A percentile compares a stretch with the other conserved stretches of the same genome.
phyloP scores from a whole-genome alignment of 345 rosid species.

The Eutrema yunnanense region DNA sequence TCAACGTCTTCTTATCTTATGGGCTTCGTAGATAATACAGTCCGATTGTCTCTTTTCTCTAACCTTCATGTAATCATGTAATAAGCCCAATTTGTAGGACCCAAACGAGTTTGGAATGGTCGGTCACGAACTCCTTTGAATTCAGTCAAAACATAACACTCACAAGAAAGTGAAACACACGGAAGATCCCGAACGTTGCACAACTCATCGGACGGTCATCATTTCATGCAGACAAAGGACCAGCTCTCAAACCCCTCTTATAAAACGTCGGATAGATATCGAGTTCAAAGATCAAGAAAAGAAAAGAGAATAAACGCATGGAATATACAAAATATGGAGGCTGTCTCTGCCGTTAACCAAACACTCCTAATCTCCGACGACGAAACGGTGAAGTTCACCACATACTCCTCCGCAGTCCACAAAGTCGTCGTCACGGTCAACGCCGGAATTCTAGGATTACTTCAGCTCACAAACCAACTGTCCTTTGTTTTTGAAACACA shows the following conservation, averaged over 20 bases:
- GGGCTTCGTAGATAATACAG: too few relatives aligned
- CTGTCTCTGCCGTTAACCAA: not conserved
- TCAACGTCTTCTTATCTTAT: too few relatives aligned
- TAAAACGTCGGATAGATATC: not conserved
- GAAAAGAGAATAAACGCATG: not conserved
- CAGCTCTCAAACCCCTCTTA: not conserved
- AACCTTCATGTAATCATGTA: too few relatives aligned
- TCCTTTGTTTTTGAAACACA: constrained; percentile 14
- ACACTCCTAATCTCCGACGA: not conserved
- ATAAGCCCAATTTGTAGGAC: too few relatives aligned
- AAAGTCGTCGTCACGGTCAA: constrained; percentile 11
- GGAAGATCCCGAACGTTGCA: not conserved
- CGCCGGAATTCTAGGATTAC: constrained; percentile 14
- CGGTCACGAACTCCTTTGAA: too few relatives aligned
- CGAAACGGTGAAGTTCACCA: not conserved
- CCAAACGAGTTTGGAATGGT: too few relatives aligned
- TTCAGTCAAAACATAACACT: too few relatives aligned
- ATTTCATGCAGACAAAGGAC: not conserved
- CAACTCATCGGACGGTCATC: not conserved
- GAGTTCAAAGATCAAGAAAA: not conserved
- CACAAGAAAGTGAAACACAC: too few relatives aligned
- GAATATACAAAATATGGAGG: not conserved
- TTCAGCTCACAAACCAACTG: constrained; percentile 10
- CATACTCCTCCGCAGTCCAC: constrained; percentile 20
- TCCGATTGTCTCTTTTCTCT: too few relatives aligned